Conservation (phyloP, 78 protist species). For the Dictyostelium firmibasis region DNA sequence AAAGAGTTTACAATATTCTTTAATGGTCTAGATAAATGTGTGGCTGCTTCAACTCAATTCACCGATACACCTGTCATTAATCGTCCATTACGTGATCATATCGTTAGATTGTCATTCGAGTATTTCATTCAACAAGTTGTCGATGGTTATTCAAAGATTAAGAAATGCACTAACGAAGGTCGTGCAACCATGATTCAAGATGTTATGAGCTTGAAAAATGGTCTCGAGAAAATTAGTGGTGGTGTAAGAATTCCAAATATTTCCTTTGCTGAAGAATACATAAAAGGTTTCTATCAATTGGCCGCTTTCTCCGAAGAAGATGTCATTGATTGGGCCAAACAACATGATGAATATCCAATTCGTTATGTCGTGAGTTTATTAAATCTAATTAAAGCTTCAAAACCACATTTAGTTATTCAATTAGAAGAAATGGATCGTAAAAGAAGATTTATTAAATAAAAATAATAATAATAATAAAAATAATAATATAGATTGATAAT, state of each 20-base stretch:
- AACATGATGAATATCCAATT: slow-evolving; percentile 71
- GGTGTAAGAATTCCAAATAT: slow-evolving; percentile 48
- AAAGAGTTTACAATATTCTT: slow-evolving; percentile 11
- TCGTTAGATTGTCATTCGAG: slow-evolving; percentile 11
- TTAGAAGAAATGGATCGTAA: slow-evolving; percentile 61
- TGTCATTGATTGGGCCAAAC: slow-evolving; percentile 21
- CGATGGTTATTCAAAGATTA: slow-evolving; percentile 63
- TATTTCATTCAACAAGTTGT: slow-evolving; percentile 56
- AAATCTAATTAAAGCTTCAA: slow-evolving; percentile 5
- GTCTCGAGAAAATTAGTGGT: slow-evolving; percentile 30
- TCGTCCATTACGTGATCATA: slow-evolving; percentile 1
- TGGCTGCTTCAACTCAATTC: not conserved
- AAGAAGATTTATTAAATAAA: slow-evolving; percentile 29
- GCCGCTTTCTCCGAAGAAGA: slow-evolving; percentile 3
- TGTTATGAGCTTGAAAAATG: slow-evolving; percentile 4
- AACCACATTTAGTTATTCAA: not conserved
- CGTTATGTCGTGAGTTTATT: slow-evolving; percentile 12
- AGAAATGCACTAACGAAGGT: slow-evolving; percentile 50
- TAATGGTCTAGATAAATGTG: slow-evolving; percentile 16
- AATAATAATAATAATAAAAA: not conserved
- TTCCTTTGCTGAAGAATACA: slow-evolving; percentile 33
- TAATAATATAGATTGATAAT: not conserved
- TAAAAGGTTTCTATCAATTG: slow-evolving; percentile 29
- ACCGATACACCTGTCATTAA: not conserved
- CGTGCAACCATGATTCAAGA: slow-evolving; percentile 69